These are phyloP conservation scores for Rhipidocladum racemiflorum DNA, from an alignment of 176 grass and related monocot species.

Conservation along the genomic window DNA sequence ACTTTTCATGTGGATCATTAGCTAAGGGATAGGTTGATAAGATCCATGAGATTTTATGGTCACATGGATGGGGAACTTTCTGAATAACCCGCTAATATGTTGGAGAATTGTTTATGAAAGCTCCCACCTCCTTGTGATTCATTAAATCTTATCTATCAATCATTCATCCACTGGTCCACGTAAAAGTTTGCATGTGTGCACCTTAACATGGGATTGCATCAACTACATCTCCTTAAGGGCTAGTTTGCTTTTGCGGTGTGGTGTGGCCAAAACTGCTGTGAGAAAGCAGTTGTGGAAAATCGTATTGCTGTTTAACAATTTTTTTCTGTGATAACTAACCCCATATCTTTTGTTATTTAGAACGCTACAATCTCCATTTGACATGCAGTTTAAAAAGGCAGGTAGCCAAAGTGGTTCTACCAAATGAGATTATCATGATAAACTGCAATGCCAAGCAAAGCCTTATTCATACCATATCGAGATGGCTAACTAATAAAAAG, in stretches of 20 bases:
- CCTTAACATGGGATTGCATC: not conserved
- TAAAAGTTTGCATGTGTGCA: not conserved
- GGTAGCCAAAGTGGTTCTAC: not conserved
- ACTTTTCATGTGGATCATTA: not conserved
- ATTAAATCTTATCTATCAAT: constrained; percentile 10
- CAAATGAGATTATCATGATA: not conserved
- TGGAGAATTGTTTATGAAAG: not conserved
- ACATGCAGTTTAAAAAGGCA: not conserved
- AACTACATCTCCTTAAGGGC: not conserved
- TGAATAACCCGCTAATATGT: not conserved
- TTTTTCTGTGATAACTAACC: not conserved
- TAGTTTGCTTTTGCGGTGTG: not conserved
- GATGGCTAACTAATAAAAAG: not conserved
- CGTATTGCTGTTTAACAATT: not conserved
- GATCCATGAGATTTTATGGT: constrained; percentile 5
- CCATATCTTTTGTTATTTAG: not conserved
- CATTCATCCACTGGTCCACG: not conserved
- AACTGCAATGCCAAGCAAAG: not conserved
- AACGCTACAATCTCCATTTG: not conserved
- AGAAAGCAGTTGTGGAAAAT: not conserved
- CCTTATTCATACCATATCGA: not conserved
- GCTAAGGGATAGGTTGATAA: not conserved
- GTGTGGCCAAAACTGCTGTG: not conserved
- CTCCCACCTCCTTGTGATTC: not conserved
- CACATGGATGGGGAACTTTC: not conserved